Conservation (phyloP, 2,329 filamentous ascomycete species). For the Atkinsonella texensis region DNA sequence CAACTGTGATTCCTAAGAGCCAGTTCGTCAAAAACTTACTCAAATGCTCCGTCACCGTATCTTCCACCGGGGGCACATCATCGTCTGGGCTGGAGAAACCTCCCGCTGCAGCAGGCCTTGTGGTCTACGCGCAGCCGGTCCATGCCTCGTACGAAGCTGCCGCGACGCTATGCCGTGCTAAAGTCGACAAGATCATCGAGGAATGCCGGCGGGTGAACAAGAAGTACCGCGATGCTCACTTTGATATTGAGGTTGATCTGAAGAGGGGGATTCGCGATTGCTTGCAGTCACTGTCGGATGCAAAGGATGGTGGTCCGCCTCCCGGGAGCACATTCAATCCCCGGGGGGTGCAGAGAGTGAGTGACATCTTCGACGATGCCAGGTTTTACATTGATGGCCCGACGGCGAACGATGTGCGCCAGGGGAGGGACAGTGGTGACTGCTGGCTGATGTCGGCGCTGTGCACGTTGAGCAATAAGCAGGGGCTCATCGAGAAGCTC, state of each 20-base stretch:
- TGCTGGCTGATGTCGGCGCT: slow-evolving; percentile 80
- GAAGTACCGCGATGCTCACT: slow-evolving; percentile 78
- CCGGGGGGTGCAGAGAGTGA: slow-evolving; percentile 53
- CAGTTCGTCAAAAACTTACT: slow-evolving; percentile 49
- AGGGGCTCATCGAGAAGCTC: slow-evolving; percentile 56
- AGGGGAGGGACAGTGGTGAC: slow-evolving; percentile 60
- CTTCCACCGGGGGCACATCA: neutral
- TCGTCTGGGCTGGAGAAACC: slow-evolving; percentile 31
- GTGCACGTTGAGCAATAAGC: slow-evolving; percentile 63
- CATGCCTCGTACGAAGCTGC: slow-evolving; percentile 64
- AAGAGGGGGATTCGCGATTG: slow-evolving; percentile 44
- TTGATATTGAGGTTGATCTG: slow-evolving; percentile 70
- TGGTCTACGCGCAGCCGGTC: slow-evolving; percentile 22
- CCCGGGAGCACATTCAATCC: slow-evolving; percentile 27
- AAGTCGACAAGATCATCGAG: slow-evolving; percentile 47
- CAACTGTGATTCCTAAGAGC: slow-evolving; percentile 58
- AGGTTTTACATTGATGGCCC: slow-evolving; percentile 69
- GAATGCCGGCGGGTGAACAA: slow-evolving; percentile 68
- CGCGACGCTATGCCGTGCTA: slow-evolving; percentile 52
- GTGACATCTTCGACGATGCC: slow-evolving; percentile 64
- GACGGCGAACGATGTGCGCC: slow-evolving; percentile 64
- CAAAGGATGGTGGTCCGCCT: slow-evolving; percentile 8
- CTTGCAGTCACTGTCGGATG: slow-evolving; percentile 31
- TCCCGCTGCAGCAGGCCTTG: slow-evolving; percentile 16
- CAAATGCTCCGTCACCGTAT: slow-evolving; percentile 22